Percentiles rank a stretch among this genome's conserved stretches.
Evolutionary conservation across 73 alveolate species (phyloP).

Genomic region (Tetrahymena thermophila): DNA sequence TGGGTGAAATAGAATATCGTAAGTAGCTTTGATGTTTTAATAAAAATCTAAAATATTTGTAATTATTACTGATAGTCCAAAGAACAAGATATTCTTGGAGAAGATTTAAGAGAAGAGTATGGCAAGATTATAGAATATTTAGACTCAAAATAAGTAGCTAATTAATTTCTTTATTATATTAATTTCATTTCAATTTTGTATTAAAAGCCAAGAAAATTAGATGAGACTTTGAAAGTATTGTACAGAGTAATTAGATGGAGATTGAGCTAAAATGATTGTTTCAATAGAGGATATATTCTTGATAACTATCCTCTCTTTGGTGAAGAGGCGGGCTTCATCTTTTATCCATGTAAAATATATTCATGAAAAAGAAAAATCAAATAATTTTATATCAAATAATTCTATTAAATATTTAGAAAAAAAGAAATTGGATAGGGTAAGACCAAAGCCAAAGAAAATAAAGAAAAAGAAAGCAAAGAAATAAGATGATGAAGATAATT

Average conservation of each 20-base stretch:
- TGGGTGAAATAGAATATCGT: slow-evolving; percentile 21
- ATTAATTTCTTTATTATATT: no score
- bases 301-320: slow-evolving; percentile 73
- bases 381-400: background rate
- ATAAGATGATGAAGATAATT: slow-evolving; percentile 44
- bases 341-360: slow-evolving; percentile 20
- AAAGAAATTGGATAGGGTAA: background rate
- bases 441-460: slow-evolving; percentile 54
- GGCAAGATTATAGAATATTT: background rate
- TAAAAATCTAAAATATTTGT: background rate
- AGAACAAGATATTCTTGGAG: background rate
- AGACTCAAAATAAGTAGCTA: background rate
- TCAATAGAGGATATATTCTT: slow-evolving; percentile 89
- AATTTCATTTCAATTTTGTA: no score
- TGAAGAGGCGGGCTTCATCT: slow-evolving; percentile 11
- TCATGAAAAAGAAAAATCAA: background rate
- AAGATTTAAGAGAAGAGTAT: background rate
- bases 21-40: background rate
- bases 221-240: slow-evolving; percentile 21
- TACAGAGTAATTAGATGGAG: slow-evolving; percentile 39
- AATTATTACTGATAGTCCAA: background rate
- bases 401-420: background rate
- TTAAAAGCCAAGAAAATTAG: background rate
- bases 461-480: slow-evolving; percentile 56
- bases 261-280: slow-evolving; percentile 53